Evolutionary conservation across 2,329 filamentous ascomycete species (phyloP).

Genomic region (Penicillium freii): DNA sequence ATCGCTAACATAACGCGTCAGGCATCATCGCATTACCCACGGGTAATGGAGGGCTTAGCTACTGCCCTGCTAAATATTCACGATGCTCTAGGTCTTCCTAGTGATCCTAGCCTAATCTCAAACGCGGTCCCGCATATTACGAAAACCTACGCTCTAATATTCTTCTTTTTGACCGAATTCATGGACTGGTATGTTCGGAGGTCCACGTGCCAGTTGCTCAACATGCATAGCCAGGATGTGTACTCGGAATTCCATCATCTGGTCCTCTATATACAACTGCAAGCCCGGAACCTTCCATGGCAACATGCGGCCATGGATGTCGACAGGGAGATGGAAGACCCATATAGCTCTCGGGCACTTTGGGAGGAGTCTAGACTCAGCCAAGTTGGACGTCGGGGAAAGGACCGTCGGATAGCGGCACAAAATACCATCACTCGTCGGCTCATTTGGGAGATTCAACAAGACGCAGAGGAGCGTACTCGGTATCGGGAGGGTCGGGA

Average conservation of each 20-base stretch:
- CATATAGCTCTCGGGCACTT: conserved; percentile 23
- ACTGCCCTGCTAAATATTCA: conserved; percentile 36
- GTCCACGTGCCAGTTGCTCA: conserved; percentile 36
- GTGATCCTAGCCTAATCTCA: conserved; percentile 11
- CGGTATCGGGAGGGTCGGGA: conserved; percentile 28
- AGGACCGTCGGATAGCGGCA: conserved; percentile 33
- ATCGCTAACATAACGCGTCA: conserved; percentile 12
- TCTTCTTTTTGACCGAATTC: conserved; percentile 39
- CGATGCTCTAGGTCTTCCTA: conserved; percentile 25
- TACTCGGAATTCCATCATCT: conserved; percentile 36
- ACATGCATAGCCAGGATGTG: conserved; percentile 36
- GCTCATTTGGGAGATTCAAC: conserved; percentile 40
- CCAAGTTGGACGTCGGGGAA: conserved; percentile 34
- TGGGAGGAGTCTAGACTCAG: conserved; percentile 35
- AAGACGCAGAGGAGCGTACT: conserved; percentile 31
- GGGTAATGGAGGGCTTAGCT: conserved; percentile 36
- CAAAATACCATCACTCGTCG: conserved; percentile 38
- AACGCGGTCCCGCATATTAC: conserved; percentile 25
- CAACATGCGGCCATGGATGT: conserved; percentile 25
- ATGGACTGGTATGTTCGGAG: conserved; percentile 40
- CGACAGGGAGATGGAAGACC: conserved; percentile 24
- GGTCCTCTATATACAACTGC: conserved; percentile 31
- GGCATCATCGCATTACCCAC: conserved; percentile 38
- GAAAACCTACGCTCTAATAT: conserved; percentile 35
- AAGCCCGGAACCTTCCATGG: conserved; percentile 22